Evolutionary conservation across 441 rosid species (phyloP), one percentile per base, ranked within the genome.

Genomic region (Populus hybrid): DNA sequence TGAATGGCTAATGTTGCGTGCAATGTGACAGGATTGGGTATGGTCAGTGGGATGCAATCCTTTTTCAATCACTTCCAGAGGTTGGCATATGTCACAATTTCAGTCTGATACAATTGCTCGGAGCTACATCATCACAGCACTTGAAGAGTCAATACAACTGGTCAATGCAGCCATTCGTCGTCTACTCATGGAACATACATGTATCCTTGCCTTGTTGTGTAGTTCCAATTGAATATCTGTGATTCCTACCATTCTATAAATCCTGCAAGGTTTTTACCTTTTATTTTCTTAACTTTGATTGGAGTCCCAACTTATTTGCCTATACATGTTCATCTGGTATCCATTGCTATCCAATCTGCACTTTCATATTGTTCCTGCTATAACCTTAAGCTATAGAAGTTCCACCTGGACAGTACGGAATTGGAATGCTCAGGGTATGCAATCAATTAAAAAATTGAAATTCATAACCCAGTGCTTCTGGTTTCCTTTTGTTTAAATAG

Each of bases 11-110:
- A 54, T 50, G 14, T 14, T 78, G 73, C 54, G 59, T 72, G 61
- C 74, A 28, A 78, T 84, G 77, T 87, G 75, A 59, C 88, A 97
- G 99, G 97, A 92, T 68, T 97, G 99, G 99, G 84, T 89, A 74
- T 97, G 99, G 99, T 95, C 98, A 10, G 97, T 95, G 72, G 99
- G 99, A 68, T 92, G 97, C 88, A 95, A 89, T 84, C 97, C 97
- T 32, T 90, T 93, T 81, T 90, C 98, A 75, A 75, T 88, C 69
- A 92, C 95, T 78, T 92, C 99, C 79, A 93, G 85, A 85, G 95
- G 99, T 50, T 95, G 99, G 99, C 92, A 84, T 68, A 68, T 95
- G 72, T 95, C 99, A 68, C 91, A 85, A 73, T 95, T 97, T 85
- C 99, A 97, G 70, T 89, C 91, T 20, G 99, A 97, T 88, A 85